Base-by-base conservation (phyloP, 768 basidiomycete species). In the Pleurotus citrinopileatus region DNA sequence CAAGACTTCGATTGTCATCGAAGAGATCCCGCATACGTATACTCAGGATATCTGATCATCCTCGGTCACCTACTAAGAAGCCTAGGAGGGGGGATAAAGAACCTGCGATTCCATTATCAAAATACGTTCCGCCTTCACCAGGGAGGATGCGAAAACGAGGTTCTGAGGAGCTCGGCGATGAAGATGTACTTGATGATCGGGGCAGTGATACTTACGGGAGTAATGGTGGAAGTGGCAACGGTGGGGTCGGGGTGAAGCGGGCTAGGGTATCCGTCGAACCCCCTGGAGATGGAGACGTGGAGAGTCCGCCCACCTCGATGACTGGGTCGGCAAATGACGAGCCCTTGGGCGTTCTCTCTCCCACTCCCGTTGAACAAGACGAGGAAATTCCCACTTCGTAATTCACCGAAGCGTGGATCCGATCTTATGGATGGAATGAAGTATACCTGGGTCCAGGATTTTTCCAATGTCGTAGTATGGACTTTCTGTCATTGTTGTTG, bases 141-240 rank as follows among this genome's bases (percentile, higher is more conserved):
- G 57, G 60, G 15, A 66, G 72, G 17, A 63, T 72, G 59, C 67
- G 72, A 54, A 81, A 81, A 57, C 73, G 80, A 19, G 73, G 75
- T 29, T 81, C 79, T 27, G 79, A 80, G 57, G 80, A 81, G 58
- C 66, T 80, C 19, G 74, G 77, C 1, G 66, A 66, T n/a, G 65
- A 54, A 3, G 65, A 62, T 19, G 56, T 47, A 3, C 59, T 52
- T 9, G 59, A 60, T 7, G 57, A 57, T 25, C 43, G 19, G 12
- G 45, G 19, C 9, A 54, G 20, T 28, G 37, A 15, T 38, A 29
- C 23, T 22, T 12, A 10, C 25, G 43, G 15, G 34, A 15, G 53
- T 9, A 15, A 15, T 36, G 42, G 40, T n/a, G n/a, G n/a, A n/a
- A n/a, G n/a, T n/a, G n/a, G n/a, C n/a, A n/a, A n/a, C 8, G 32